phyloP scores from a whole-genome alignment of 306 rosid species.

The Malus sylvestris region DNA sequence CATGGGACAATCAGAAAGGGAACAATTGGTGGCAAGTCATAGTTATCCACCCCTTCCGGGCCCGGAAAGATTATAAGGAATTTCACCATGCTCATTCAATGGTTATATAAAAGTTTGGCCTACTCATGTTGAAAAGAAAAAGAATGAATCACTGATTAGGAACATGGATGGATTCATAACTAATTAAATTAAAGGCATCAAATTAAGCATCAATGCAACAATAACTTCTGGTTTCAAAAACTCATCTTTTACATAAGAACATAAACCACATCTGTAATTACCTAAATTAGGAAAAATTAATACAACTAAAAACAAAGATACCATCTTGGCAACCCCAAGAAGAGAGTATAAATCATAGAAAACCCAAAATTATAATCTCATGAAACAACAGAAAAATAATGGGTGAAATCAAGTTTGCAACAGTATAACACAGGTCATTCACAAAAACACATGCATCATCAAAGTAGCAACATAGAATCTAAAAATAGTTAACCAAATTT shows the following conservation, averaged over 20 bases:
- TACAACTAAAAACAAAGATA: background rate
- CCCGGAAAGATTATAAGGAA: too few relatives aligned
- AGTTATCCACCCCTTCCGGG: too few relatives aligned
- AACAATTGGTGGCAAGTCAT: too few relatives aligned
- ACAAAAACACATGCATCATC: background rate
- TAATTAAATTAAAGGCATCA: too few relatives aligned
- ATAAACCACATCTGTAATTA: background rate
- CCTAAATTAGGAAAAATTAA: background rate
- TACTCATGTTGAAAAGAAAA: background rate
- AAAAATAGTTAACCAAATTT: background rate
- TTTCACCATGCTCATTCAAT: conserved; percentile 11
- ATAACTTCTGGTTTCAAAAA: too few relatives aligned
- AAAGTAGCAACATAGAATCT: background rate
- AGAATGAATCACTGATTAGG: background rate
- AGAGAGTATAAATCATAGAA: background rate
- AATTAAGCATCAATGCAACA: too few relatives aligned
- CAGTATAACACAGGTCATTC: background rate
- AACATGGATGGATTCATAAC: too few relatives aligned
- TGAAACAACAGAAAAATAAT: background rate
- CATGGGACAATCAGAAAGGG: conserved; percentile 28
- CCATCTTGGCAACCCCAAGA: background rate
- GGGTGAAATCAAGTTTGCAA: background rate
- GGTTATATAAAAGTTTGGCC: background rate
- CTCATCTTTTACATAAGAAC: background rate
- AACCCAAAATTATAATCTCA: background rate